Conservation (phyloP, 163 green algal species). For the Smithsoniella earleae region DNA sequence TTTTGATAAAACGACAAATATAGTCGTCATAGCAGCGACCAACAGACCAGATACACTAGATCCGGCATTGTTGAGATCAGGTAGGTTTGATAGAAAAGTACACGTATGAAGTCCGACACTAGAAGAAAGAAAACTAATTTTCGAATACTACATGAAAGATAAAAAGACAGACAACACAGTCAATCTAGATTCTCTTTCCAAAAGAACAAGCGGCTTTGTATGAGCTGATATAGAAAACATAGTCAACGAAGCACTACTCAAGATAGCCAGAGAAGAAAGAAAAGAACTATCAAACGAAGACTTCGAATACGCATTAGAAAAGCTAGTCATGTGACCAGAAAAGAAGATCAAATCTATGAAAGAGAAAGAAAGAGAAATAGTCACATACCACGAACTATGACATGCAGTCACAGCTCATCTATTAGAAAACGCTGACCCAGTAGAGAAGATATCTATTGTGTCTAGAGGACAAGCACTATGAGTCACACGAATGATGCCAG, state of each 20-base stretch:
- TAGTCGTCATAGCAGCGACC: conserved; percentile 90
- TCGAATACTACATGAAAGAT: conserved; percentile 88
- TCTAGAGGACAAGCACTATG: conserved; percentile 86
- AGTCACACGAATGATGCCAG: conserved; percentile 95
- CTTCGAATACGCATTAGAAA: conserved; percentile 89
- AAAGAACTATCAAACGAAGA: conserved; percentile 72
- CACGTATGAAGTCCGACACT: conserved; percentile 90
- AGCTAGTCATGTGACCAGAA: conserved; percentile 87
- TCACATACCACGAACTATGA: conserved; percentile 97
- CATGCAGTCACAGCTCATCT: conserved; percentile 92
- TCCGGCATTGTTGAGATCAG: conserved; percentile 82
- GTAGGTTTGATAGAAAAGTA: conserved; percentile 80
- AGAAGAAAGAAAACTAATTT: conserved; percentile 85
- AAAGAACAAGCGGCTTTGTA: conserved; percentile 80
- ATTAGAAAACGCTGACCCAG: conserved; percentile 84
- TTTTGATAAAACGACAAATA: conserved; percentile 90
- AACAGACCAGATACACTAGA: conserved; percentile 97
- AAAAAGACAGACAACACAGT: conserved; percentile 88
- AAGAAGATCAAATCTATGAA: conserved; percentile 90
- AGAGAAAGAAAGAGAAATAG: too few relatives aligned
- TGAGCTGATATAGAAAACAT: conserved; percentile 96
- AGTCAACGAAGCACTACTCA: conserved; percentile 97
- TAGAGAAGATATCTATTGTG: conserved; percentile 97
- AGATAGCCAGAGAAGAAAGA: conserved; percentile 69
- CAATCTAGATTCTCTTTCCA: conserved; percentile 77